Conservation (phyloP, 2,329 filamentous ascomycete species). For the Fusarium sp. region DNA sequence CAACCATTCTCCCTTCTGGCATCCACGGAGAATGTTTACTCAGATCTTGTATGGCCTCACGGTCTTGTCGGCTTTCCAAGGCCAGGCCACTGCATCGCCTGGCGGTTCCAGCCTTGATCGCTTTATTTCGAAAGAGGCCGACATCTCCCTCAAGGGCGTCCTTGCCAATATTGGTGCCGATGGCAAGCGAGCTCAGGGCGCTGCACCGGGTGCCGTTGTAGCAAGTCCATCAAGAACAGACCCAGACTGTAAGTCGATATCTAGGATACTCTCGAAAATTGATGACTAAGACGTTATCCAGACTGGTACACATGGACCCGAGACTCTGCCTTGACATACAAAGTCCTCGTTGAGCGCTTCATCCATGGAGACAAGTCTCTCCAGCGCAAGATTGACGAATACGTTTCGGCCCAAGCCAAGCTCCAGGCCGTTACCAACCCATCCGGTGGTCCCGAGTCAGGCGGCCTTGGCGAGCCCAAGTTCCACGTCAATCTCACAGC, state of each 20-base stretch:
- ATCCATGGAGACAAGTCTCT: conserved; percentile 65
- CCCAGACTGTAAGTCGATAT: conserved; percentile 50
- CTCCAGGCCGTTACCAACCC: conserved; percentile 74
- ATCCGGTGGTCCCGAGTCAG: conserved; percentile 63
- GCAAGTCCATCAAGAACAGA: conserved; percentile 61
- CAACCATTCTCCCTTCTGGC: not conserved
- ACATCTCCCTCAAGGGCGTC: conserved; percentile 32
- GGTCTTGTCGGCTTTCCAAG: not conserved
- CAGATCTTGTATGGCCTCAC: conserved; percentile 6
- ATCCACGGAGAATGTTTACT: not conserved
- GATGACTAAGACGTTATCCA: conserved; percentile 44
- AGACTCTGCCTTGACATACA: conserved; percentile 76
- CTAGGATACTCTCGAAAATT: fast-evolving
- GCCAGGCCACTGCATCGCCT: conserved; percentile 1
- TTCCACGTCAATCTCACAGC: conserved; percentile 70
- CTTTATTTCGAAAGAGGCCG: conserved; percentile 31
- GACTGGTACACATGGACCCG: conserved; percentile 83
- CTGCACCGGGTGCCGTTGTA: conserved; percentile 60
- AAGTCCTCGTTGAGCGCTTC: conserved; percentile 72
- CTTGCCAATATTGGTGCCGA: conserved; percentile 61
- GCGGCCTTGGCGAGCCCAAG: conserved; percentile 75
- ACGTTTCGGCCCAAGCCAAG: conserved; percentile 70
- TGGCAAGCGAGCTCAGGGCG: conserved; percentile 59
- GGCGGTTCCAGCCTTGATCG: not conserved
- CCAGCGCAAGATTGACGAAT: conserved; percentile 70